Conservation (phyloP, 2,329 filamentous ascomycete genomes). For the Verticillium klebahnii region DNA sequence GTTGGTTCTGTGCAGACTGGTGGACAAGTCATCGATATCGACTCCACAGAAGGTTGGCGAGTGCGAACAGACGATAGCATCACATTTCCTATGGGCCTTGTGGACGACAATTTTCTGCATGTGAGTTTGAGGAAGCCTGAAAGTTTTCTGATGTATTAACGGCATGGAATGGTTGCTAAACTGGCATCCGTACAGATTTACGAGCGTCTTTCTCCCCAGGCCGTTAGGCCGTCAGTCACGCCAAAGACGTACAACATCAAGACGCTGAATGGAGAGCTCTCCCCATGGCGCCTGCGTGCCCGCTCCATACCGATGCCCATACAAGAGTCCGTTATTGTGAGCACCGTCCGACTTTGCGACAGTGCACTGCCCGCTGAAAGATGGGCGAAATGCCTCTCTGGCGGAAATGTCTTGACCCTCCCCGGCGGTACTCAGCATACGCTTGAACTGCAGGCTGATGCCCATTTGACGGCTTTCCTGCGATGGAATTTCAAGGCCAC, state of each 20-base stretch:
- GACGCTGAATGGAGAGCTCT: constrained; percentile 31
- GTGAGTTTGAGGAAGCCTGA: constrained; percentile 15
- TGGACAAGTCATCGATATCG: constrained; percentile 2
- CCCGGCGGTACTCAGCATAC: constrained; percentile 12
- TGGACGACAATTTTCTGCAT: constrained; percentile 36
- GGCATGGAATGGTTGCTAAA: too few relatives aligned
- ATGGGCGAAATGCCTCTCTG: constrained; percentile 13
- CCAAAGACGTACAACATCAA: constrained; percentile 23
- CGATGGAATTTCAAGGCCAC: constrained; percentile 11
- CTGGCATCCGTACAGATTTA: constrained; percentile 12
- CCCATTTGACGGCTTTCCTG: constrained; percentile 22
- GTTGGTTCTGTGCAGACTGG: constrained; percentile 13
- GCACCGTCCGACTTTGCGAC: constrained; percentile 17
- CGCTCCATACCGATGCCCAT: constrained; percentile 30
- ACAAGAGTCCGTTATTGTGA: constrained; percentile 15
- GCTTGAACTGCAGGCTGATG: constrained; percentile 19
- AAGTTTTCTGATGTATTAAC: not conserved
- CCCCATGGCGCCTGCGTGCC: constrained; percentile 32
- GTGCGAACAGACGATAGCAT: constrained; percentile 18
- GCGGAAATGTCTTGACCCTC: constrained; percentile 7
- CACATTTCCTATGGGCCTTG: constrained; percentile 19
- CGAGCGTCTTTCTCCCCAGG: constrained; percentile 12
- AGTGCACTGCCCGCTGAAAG: constrained; percentile 2
- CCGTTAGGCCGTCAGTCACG: not conserved
- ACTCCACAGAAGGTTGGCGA: constrained; percentile 16